phyloP scores from a whole-genome alignment of 2,329 filamentous ascomycete species.

The Hortaea sp. region DNA sequence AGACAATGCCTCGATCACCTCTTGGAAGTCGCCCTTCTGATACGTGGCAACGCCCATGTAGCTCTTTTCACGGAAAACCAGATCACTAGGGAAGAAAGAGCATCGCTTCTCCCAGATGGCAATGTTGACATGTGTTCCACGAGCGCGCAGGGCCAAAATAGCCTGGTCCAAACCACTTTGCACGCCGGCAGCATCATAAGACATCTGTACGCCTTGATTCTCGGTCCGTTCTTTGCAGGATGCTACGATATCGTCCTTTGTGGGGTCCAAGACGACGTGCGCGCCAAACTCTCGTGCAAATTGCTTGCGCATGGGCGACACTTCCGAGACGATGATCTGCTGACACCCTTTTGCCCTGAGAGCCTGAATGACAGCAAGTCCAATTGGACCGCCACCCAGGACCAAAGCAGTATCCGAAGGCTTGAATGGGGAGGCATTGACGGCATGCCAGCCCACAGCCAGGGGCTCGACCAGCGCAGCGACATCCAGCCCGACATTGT shows the following conservation, averaged over 20 bases:
- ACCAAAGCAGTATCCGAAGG: constrained; percentile 38
- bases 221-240: constrained; percentile 34
- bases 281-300: constrained; percentile 44
- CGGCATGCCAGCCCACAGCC: constrained; percentile 47
- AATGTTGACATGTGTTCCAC: constrained; percentile 45
- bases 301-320: constrained; percentile 37
- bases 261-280: constrained; percentile 42
- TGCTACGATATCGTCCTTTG: constrained; percentile 37
- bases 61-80: constrained; percentile 44
- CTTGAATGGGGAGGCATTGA: constrained; percentile 41
- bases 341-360: constrained; percentile 34
- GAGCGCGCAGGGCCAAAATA: constrained; percentile 38
- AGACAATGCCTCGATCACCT: constrained; percentile 37
- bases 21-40: constrained; percentile 41
- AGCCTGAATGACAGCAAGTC: constrained; percentile 40
- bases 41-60: constrained; percentile 46
- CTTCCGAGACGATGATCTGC: constrained; percentile 45
- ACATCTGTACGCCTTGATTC: constrained; percentile 39
- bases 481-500: constrained; percentile 42
- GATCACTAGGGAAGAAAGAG: constrained; percentile 39
- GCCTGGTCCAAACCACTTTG: constrained; percentile 41
- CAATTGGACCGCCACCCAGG: constrained; percentile 45
- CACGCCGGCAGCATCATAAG: constrained; percentile 45
- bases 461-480: constrained; percentile 46
- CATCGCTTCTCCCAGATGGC: constrained; percentile 47